Base-by-base conservation (phyloP, 176 grass and related monocot genomes). In the Lolium perenne region DNA sequence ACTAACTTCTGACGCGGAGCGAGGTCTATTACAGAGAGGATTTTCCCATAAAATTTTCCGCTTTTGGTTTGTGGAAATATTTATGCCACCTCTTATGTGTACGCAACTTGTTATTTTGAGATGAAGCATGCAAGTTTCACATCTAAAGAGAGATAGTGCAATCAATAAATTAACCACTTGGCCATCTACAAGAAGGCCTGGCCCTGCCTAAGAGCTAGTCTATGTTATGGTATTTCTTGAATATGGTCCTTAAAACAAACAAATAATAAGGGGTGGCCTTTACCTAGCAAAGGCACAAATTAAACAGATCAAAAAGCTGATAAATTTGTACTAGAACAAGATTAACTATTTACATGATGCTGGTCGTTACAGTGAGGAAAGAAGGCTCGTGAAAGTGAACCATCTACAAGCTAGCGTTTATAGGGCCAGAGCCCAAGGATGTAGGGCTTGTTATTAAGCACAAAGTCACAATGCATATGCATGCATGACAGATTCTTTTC, bases 361-460 rank as follows among this genome's bases (percentile, higher is more conserved):
- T 60, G 47, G 61, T 87, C 20, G 40, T 60, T 91, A 75, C 48
- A 82, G 53, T 81, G 78, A 35, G 78, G 62, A 71, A 91, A 71
- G 53, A 91, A 85, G 80, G 86, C 77, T 82, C 53, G 14, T 81
- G 46, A 88, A 88, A 91, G 90, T 85, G 53, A 85, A 71, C 35
- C 23, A 53, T 54, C 73, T 54, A 76, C 18, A 26, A 85, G 70
- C 69, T 80, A 84, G 48, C 29, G n/a, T 41, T 83, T 41, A 41
- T 82, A 88, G 84, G 74, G 76, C 38, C 57, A 74, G 46, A 66
- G 20, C 84, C 64, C 84, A 46, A 87, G 56, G 56, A 15, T 71
- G 45, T 85, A 85, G 83, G 58, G 21, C 73, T 85, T 70, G 86
- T 63, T 53, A 76, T 76, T 71, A 85, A 88, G 78, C 86, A 57